Evolutionary conservation across 1,284 basidiomycete species (phyloP).

Genomic region (Ustilago trichophora): DNA sequence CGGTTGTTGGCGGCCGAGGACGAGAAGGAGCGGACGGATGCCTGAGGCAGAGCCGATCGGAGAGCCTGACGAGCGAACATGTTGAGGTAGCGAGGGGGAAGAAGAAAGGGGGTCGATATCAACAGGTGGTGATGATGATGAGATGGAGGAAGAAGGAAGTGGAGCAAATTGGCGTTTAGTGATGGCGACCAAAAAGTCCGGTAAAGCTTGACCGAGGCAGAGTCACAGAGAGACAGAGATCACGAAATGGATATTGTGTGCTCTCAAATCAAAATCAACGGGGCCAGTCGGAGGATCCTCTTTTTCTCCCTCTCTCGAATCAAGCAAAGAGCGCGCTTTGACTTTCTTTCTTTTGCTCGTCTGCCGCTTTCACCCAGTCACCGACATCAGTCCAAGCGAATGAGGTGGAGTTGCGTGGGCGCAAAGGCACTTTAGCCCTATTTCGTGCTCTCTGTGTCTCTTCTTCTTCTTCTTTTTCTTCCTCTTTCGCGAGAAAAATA

Average conservation of each 20-base stretch:
- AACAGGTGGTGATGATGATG: no score
- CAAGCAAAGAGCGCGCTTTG: not conserved
- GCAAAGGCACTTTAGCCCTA: no score
- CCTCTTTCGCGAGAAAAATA: not conserved
- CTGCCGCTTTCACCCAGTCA: no score
- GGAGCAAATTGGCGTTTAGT: not conserved
- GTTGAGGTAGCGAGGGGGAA: conserved; percentile 6
- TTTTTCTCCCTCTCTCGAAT: no score
- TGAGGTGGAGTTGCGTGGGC: not conserved
- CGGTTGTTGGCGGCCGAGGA: conserved; percentile 77
- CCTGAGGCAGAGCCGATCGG: conserved; percentile 40
- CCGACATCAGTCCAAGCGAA: no score
- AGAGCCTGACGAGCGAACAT: conserved; percentile 61
- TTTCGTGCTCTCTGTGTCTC: no score
- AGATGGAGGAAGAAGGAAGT: conserved; percentile 15
- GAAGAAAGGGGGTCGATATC: no score
- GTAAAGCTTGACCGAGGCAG: conserved; percentile 6
- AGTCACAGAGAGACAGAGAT: conserved; percentile 1
- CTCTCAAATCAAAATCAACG: conserved; percentile 7
- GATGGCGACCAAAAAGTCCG: conserved; percentile 10
- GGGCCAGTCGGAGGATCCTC: conserved; percentile 6
- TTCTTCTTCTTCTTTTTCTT: not conserved
- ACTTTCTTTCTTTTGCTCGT: no score
- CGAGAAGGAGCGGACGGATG: conserved; percentile 75
- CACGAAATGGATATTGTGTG: conserved; percentile 10